phyloP scores from a whole-genome alignment of 2,329 filamentous ascomycete species.

The Aspergillus pseudonomiae region DNA sequence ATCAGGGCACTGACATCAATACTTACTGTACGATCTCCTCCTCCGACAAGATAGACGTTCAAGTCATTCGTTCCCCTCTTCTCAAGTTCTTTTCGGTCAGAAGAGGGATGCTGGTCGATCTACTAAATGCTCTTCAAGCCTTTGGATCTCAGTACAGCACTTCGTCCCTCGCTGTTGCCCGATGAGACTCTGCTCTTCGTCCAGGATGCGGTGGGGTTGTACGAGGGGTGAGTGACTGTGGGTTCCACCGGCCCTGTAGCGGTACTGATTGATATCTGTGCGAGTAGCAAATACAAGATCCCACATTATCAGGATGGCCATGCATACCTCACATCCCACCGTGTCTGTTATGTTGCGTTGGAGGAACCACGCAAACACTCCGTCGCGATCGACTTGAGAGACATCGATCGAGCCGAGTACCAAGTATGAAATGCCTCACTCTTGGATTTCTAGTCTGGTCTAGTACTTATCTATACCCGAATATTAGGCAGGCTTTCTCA shows the following conservation, averaged over 20 bases:
- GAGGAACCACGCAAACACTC: slow-evolving; percentile 82
- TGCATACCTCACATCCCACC: slow-evolving; percentile 93
- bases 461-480: slow-evolving; percentile 19
- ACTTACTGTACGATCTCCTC: not conserved
- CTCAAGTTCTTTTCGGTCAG: slow-evolving; percentile 8
- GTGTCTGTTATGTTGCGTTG: slow-evolving; percentile 92
- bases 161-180: slow-evolving; percentile 86
- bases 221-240: slow-evolving; percentile 76
- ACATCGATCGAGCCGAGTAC: slow-evolving; percentile 87
- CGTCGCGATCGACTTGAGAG: slow-evolving; percentile 81
- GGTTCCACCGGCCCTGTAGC: slow-evolving; percentile 12
- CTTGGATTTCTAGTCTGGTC: not conserved
- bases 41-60: not conserved
- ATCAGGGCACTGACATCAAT: slow-evolving; percentile 16
- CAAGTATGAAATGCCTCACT: slow-evolving; percentile 60
- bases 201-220: slow-evolving; percentile 94
- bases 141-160: slow-evolving; percentile 92
- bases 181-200: slow-evolving; percentile 96
- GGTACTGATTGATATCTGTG: slow-evolving; percentile 21
- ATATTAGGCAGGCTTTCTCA: slow-evolving; percentile 79
- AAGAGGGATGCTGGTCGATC: slow-evolving; percentile 26
- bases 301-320: slow-evolving; percentile 93
- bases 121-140: slow-evolving; percentile 96
- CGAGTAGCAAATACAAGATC: slow-evolving; percentile 84
- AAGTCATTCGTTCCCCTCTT: slow-evolving; percentile 14